Evolutionary conservation across 495 filamentous ascomycete genomes (phyloP).

Genomic region (Trichoderma asperelloides): DNA sequence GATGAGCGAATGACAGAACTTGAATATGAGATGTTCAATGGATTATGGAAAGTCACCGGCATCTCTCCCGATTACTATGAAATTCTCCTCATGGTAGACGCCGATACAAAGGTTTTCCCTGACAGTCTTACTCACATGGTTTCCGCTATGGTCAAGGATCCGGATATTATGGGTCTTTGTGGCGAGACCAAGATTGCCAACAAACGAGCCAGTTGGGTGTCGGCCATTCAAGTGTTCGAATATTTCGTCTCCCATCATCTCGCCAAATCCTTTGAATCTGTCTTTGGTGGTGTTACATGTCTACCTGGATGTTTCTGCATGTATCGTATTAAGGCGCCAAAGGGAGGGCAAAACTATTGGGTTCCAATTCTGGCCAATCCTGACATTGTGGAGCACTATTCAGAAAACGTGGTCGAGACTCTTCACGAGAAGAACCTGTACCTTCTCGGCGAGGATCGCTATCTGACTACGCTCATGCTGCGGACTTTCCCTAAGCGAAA

Average conservation of each 20-base stretch:
- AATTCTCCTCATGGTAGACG: slow-evolving; percentile 95
- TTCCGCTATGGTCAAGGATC: slow-evolving; percentile 98
- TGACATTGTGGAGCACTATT: slow-evolving; percentile 98
- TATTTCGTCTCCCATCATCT: slow-evolving; percentile 99
- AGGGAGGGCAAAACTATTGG: slow-evolving; percentile 98
- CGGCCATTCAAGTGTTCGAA: slow-evolving; percentile 99
- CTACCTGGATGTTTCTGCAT: slow-evolving; percentile 99
- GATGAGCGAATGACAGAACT: slow-evolving; percentile 99
- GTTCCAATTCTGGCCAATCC: slow-evolving; percentile 98
- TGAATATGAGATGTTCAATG: slow-evolving; percentile 99
- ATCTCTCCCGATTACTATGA: slow-evolving; percentile 98
- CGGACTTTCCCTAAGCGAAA: slow-evolving; percentile 99
- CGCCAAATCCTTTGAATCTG: slow-evolving; percentile 93
- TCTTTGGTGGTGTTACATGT: slow-evolving; percentile 99
- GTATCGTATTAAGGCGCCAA: slow-evolving; percentile 99
- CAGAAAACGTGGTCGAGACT: slow-evolving; percentile 98
- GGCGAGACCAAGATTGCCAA: slow-evolving; percentile 99
- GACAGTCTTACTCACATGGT: slow-evolving; percentile 98
- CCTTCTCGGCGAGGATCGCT: slow-evolving; percentile 93
- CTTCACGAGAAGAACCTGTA: slow-evolving; percentile 97
- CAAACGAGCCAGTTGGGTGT: slow-evolving; percentile 88
- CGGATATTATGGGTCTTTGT: slow-evolving; percentile 97
- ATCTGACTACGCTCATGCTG: slow-evolving; percentile 93
- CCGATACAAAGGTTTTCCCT: slow-evolving; percentile 97
- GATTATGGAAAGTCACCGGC: slow-evolving; percentile 95